Conservation (phyloP, 192 early-diverging fungal genomes). For the Coemansia sp. region DNA sequence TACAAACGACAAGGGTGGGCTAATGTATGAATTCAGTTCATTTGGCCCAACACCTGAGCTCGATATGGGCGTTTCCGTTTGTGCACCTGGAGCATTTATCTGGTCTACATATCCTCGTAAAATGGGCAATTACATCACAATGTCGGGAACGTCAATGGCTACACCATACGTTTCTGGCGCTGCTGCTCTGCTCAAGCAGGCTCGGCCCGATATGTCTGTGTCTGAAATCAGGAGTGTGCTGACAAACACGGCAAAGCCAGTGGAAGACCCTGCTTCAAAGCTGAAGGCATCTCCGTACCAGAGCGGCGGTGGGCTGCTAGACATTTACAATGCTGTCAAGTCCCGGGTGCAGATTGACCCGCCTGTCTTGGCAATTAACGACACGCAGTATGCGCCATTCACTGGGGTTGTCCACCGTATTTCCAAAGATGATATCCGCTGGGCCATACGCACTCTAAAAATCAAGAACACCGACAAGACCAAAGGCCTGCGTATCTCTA, state of each 20-base stretch:
- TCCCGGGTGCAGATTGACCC: slow-evolving; percentile 57
- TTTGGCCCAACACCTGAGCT: slow-evolving; percentile 65
- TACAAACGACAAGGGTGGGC: slow-evolving; percentile 39
- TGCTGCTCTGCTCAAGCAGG: slow-evolving; percentile 62
- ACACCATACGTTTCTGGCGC: slow-evolving; percentile 70
- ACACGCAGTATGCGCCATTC: slow-evolving; percentile 11
- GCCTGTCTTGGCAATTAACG: slow-evolving; percentile 55
- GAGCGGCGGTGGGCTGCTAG: slow-evolving; percentile 72
- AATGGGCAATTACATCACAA: slow-evolving; percentile 35
- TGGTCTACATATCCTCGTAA: slow-evolving; percentile 58
- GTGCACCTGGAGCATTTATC: slow-evolving; percentile 67
- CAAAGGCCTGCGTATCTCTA: slow-evolving; percentile 10
- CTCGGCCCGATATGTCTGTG: slow-evolving; percentile 22
- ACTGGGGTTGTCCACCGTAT: not conserved
- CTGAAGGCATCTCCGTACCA: slow-evolving; percentile 38
- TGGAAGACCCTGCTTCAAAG: slow-evolving; percentile 27
- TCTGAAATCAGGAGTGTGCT: slow-evolving; percentile 27
- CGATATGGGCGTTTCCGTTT: slow-evolving; percentile 57
- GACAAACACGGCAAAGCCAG: slow-evolving; percentile 56
- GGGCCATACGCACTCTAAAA: slow-evolving; percentile 15
- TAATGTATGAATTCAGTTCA: slow-evolving; percentile 61
- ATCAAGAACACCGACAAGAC: slow-evolving; percentile 27
- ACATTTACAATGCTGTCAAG: slow-evolving; percentile 61
- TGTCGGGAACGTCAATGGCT: slow-evolving; percentile 83
- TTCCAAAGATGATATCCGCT: slow-evolving; percentile 1